Conservation (phyloP, 2,329 filamentous ascomycete species). For the Helminthosporium solani region DNA sequence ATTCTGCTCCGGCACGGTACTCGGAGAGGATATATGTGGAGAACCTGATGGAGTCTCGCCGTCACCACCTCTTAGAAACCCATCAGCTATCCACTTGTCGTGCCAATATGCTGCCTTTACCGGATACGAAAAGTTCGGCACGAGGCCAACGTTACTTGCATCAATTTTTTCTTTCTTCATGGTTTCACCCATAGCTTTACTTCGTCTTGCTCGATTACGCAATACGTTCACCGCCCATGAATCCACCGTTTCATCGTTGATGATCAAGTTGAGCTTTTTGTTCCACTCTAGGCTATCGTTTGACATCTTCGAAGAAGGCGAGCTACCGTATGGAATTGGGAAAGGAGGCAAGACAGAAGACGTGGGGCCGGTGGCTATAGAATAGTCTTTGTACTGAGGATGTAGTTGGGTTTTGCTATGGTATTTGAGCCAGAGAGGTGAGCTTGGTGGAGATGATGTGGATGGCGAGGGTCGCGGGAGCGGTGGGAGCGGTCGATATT, state of each 20-base stretch:
- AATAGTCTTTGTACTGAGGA: not conserved
- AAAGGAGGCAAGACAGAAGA: not conserved
- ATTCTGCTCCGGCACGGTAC: too few relatives aligned
- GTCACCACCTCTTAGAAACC: not conserved
- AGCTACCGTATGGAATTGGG: not conserved
- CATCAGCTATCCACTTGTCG: conserved; percentile 3
- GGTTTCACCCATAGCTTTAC: not conserved
- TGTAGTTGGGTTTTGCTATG: not conserved
- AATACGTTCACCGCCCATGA: not conserved
- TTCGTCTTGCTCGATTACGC: conserved; percentile 1
- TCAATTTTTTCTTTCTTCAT: not conserved
- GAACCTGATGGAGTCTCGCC: too few relatives aligned
- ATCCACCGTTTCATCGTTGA: conserved; percentile 8
- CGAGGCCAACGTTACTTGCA: conserved; percentile 10
- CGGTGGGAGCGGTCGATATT: too few relatives aligned
- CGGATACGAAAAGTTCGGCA: conserved; percentile 29
- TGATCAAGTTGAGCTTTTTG: conserved; percentile 9
- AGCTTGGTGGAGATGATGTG: not conserved
- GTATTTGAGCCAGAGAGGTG: not conserved
- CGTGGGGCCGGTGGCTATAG: not conserved
- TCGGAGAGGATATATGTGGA: too few relatives aligned
- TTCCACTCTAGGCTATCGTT: conserved; percentile 12
- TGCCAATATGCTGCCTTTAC: conserved; percentile 14
- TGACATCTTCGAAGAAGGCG: not conserved
- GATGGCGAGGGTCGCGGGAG: not conserved